phyloP scores from a whole-genome alignment of 352 stramenopile species.

The Globisporangium orthogonon region DNA sequence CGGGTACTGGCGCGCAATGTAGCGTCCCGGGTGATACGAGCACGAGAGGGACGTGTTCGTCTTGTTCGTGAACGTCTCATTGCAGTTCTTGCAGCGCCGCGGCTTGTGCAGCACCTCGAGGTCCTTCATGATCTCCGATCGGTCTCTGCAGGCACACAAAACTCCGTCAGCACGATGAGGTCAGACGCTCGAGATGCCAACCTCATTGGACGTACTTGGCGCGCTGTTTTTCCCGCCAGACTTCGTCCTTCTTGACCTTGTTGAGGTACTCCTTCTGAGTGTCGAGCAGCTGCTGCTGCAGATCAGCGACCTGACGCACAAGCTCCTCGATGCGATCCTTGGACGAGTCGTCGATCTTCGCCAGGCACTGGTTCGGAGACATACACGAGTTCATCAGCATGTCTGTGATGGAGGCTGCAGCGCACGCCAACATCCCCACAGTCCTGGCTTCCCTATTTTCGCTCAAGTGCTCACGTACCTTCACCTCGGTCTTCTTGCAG shows the following conservation, averaged over 20 bases:
- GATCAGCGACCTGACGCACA: conserved; percentile 54
- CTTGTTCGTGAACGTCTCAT: conserved; percentile 77
- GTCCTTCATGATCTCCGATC: conserved; percentile 61
- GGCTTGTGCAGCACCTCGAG: conserved; percentile 71
- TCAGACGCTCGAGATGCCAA: not conserved
- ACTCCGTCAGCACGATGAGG: not conserved
- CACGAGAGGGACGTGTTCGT: conserved; percentile 79
- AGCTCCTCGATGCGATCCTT: conserved; percentile 78
- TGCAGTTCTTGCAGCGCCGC: conserved; percentile 73
- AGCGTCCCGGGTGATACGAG: conserved; percentile 70
- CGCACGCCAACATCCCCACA: too few species aligned
- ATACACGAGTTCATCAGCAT: not conserved
- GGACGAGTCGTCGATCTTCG: conserved; percentile 68
- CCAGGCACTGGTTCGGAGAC: conserved; percentile 26
- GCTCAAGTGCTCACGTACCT: conserved; percentile 11
- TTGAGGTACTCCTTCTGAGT: conserved; percentile 75
- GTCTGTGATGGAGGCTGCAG: not conserved
- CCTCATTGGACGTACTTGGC: conserved; percentile 19
- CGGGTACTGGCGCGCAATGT: conserved; percentile 68
- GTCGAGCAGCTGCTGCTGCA: conserved; percentile 72
- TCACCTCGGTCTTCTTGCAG: conserved; percentile 76
- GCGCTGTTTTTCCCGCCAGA: conserved; percentile 59
- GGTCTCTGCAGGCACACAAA: conserved; percentile 25
- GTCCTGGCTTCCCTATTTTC: not conserved
- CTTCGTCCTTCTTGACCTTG: conserved; percentile 74